Conservation (phyloP, 306 rosid species). For the Castanospermum australe region DNA sequence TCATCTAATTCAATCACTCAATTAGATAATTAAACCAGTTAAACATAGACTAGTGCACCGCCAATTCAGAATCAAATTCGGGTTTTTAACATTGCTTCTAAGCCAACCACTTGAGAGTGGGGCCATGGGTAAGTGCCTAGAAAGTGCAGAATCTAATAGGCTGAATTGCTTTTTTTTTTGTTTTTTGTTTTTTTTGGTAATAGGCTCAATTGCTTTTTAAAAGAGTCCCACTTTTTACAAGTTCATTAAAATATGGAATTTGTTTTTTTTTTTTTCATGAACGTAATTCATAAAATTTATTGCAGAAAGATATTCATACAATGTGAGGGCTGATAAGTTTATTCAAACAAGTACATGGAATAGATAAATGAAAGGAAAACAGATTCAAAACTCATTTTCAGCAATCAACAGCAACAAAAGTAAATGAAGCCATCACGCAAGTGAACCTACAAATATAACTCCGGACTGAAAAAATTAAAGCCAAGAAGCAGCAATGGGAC, state of each 20-base stretch:
- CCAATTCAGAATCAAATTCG: too few species aligned
- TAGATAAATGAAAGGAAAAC: not conserved
- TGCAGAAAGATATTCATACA: too few species aligned
- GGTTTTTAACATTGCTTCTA: too few species aligned
- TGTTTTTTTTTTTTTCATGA: not conserved
- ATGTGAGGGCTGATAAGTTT: too few species aligned
- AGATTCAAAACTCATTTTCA: not conserved
- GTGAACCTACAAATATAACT: slow-evolving; percentile 14
- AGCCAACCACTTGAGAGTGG: not conserved
- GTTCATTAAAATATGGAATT: not conserved
- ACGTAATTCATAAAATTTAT: too few species aligned
- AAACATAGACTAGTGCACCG: too few species aligned
- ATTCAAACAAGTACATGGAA: not conserved
- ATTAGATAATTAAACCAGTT: too few species aligned
- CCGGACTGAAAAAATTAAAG: not conserved
- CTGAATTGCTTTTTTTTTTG: not conserved
- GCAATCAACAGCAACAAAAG: not conserved
- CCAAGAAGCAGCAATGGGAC: slow-evolving; percentile 1
- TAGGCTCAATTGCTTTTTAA: not conserved
- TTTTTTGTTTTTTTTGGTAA: too few species aligned
- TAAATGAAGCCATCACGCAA: slow-evolving; percentile 8
- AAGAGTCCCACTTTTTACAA: not conserved
- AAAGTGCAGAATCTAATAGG: not conserved
- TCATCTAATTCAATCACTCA: too few species aligned
- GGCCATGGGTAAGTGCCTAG: not conserved